phyloP scores from a whole-genome alignment of 352 stramenopile species.

The Phytophthora palmivora region DNA sequence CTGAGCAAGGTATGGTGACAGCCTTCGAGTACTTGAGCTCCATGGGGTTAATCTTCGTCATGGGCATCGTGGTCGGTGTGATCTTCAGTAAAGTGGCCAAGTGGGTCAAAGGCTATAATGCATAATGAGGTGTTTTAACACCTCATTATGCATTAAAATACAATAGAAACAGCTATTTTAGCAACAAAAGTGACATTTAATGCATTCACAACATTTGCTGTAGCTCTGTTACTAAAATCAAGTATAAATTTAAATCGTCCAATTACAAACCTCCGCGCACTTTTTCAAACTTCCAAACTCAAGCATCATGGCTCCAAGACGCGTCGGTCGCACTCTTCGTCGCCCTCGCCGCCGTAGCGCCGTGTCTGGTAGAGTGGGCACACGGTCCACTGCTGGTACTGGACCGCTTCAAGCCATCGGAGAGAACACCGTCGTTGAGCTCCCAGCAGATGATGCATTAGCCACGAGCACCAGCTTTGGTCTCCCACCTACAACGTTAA shows the following conservation, averaged over 20 bases:
- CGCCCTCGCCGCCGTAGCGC: constrained; percentile 44
- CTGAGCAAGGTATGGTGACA: constrained; percentile 70
- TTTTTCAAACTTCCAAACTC: constrained; percentile 48
- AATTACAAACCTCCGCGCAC: constrained; percentile 6
- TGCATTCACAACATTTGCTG: too few species aligned
- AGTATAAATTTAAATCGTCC: constrained; percentile 17
- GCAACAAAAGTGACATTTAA: too few species aligned
- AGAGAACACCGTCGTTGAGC: too few species aligned
- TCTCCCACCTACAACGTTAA: constrained; percentile 14
- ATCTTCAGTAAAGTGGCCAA: constrained; percentile 51
- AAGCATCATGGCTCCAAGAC: constrained; percentile 47
- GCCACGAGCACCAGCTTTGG: constrained; percentile 15
- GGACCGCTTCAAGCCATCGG: too few species aligned
- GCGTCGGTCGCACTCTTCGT: constrained; percentile 55
- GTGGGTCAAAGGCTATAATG: constrained; percentile 40
- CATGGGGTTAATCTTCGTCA: constrained; percentile 81
- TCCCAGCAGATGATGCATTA: constrained; percentile 15
- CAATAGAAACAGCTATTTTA: too few species aligned
- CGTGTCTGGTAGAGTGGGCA: constrained; percentile 10
- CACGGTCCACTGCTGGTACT: constrained; percentile 10
- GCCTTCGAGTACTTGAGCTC: constrained; percentile 80
- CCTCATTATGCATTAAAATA: too few species aligned
- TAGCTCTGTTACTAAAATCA: constrained; percentile 5
- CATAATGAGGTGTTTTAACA: too few species aligned
- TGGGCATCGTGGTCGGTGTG: constrained; percentile 71